These are phyloP conservation scores for Alternaria tenuissima DNA, from an alignment of 2,329 filamentous ascomycete species.

Conservation along the genomic window DNA sequence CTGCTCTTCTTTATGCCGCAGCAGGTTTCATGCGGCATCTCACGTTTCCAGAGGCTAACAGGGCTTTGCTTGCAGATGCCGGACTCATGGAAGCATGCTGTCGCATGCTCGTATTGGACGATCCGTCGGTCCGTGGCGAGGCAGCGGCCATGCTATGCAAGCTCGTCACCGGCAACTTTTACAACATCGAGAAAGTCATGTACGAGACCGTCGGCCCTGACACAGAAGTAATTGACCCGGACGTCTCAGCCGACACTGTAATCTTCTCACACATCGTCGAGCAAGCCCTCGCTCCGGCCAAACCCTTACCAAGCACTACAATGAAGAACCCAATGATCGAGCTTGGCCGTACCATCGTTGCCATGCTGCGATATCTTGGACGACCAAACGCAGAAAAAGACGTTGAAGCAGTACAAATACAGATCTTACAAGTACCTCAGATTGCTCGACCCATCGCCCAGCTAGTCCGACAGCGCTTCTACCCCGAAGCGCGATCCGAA, in stretches of 20 bases:
- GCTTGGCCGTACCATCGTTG: constrained; percentile 41
- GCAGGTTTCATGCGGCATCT: constrained; percentile 50
- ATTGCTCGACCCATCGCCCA: constrained; percentile 43
- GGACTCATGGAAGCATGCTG: constrained; percentile 44
- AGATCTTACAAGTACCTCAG: constrained; percentile 39
- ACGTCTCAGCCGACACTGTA: constrained; percentile 29
- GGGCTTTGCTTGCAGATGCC: constrained; percentile 39
- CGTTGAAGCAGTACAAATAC: constrained; percentile 30
- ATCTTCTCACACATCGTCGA: constrained; percentile 41
- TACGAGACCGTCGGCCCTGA: constrained; percentile 28
- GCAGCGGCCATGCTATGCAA: constrained; percentile 47
- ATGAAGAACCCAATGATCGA: constrained; percentile 52
- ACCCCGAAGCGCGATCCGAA: constrained; percentile 47
- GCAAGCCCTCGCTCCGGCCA: constrained; percentile 41
- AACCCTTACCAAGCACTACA: constrained; percentile 45
- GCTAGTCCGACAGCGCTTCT: constrained; percentile 48
- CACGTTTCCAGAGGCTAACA: constrained; percentile 45
- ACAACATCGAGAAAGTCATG: constrained; percentile 43
- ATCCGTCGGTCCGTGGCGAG: constrained; percentile 47
- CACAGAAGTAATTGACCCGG: constrained; percentile 21
- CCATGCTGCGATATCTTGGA: constrained; percentile 29
- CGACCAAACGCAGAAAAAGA: constrained; percentile 32
- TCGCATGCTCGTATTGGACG: constrained; percentile 35
- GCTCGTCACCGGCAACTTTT: constrained; percentile 41
- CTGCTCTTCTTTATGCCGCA: constrained; percentile 47